Conservation (phyloP, 768 basidiomycete species). For the Sporobolomyces roseus region DNA sequence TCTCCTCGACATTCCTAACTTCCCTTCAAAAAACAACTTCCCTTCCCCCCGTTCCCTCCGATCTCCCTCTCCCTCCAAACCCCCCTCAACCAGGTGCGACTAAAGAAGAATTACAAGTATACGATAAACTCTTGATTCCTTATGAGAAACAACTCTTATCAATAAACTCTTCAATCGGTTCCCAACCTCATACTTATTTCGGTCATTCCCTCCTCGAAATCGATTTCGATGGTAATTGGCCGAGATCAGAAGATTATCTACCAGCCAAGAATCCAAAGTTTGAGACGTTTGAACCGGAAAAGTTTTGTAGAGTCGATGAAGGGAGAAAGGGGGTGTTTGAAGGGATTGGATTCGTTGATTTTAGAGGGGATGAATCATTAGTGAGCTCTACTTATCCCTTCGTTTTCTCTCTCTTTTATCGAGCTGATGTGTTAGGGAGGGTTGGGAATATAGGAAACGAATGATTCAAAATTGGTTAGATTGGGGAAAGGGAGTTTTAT, state of each 20-base stretch:
- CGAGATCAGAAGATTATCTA: background rate
- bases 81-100: background rate
- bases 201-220: conserved; percentile 24
- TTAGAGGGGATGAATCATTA: background rate
- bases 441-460: no score
- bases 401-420: background rate
- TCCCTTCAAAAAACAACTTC: background rate
- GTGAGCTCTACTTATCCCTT: conserved; percentile 3
- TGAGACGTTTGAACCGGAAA: background rate
- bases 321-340: conserved; percentile 13
- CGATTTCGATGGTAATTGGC: conserved; percentile 15
- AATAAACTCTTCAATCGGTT: conserved; percentile 20
- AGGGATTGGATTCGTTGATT: conserved; percentile 15
- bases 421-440: background rate
- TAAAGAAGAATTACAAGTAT: conserved; percentile 1
- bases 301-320: background rate
- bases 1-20: background rate
- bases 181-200: conserved; percentile 1
- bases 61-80: background rate
- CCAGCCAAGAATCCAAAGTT: background rate
- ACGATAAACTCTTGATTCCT: background rate
- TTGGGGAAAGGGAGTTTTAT: conserved; percentile 11
- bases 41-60: background rate
- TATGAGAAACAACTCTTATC: conserved; percentile 23
- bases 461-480: background rate